Evolutionary conservation across 352 stramenopile genomes (phyloP), one percentile per base, ranked within the genome.

Genomic region (Pythium dissimile): DNA sequence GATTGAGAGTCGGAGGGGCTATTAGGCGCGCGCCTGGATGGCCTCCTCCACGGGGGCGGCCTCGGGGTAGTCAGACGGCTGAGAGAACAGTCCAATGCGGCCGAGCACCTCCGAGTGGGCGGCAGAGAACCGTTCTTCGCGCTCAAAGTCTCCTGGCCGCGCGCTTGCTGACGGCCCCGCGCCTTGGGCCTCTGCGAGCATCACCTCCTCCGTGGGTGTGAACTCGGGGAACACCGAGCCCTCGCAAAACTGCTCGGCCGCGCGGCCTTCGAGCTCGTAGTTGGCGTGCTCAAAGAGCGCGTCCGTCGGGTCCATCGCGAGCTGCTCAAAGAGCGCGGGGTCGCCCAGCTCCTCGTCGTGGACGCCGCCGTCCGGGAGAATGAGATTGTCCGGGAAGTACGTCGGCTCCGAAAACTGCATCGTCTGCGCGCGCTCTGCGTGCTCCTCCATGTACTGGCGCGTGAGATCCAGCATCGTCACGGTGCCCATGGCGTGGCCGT

Each of bases 21-120:
- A n/a, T 27, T n/a, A 45, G 21, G 41, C 57, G 38, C 62, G 66
- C 27, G 64, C 60, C 23, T 77, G 62, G n/a, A 87, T 72, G 11
- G 68, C 66, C 37, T 89, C 81, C 28, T 91, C 77, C 43, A 84
- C 54, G 1, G 64, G 63, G 13, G 68, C 59, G 15, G 59, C 72
- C 54, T 91, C 81, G 0, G 78, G 78, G 53, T 87, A 89, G 59
- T 89, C 78, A 12, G 81, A 85, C 15, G 76, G 63, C 60, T 82
- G 71, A 16, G 71, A 89, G 58, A 88, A 91, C 43, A 64, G 31
- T 26, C 73, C 48, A 43, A 84, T 77, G 31, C 75, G 58, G 35
- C 51, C 46, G 27, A 72, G 66, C 18, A 88, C 46, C 43, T 80
- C 54, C 11, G 72, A 54, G 31, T 80, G 72, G 15, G 68, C 73